phyloP scores from a whole-genome alignment of 306 rosid genomes.

The Betula pendula region DNA sequence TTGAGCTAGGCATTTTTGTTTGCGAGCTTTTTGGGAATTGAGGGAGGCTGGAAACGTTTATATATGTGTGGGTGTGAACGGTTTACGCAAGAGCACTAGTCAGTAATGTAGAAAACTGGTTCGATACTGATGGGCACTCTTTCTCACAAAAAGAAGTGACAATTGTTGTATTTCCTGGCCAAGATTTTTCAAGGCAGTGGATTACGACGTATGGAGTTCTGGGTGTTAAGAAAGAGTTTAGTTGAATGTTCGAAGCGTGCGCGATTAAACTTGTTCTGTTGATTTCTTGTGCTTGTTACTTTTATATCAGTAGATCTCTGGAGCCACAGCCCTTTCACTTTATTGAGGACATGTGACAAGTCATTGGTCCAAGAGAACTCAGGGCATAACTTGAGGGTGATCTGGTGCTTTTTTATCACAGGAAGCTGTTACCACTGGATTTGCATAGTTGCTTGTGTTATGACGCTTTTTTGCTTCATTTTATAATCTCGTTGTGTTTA shows the following conservation, averaged over 20 bases:
- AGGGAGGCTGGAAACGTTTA: background rate
- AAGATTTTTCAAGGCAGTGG: background rate
- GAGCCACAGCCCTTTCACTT: background rate
- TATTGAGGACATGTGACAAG: background rate
- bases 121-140: background rate
- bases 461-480: background rate
- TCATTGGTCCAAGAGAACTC: background rate
- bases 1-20: background rate
- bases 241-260: background rate
- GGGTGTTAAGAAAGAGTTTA: background rate
- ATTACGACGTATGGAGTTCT: background rate
- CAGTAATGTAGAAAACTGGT: background rate
- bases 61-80: background rate
- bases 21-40: background rate
- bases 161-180: background rate
- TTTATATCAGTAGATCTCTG: background rate
- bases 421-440: background rate
- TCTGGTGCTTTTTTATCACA: background rate
- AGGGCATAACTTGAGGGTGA: background rate
- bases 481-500: conserved; percentile 9
- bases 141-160: background rate
- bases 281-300: background rate
- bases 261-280: background rate
- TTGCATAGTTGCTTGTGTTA: background rate
- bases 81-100: background rate